Evolutionary conservation across 2,329 filamentous ascomycete genomes (phyloP), one percentile per base, ranked within the genome.

Genomic region (Pyrenochaeta sp.): DNA sequence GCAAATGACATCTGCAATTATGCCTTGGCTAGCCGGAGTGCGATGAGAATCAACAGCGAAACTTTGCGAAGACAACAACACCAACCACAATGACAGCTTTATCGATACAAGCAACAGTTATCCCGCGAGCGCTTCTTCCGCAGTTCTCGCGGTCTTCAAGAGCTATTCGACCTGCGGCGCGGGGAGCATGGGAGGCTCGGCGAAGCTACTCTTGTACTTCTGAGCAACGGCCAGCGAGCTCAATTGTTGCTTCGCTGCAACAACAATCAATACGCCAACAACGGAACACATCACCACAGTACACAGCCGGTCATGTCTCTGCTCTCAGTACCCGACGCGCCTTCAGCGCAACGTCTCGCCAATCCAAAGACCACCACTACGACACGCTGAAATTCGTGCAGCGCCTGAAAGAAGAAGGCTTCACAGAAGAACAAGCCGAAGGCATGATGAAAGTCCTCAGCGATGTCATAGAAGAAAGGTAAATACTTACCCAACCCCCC

Each of bases 381-480:
- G 94, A 99, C 73, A 99, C 94, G 1, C 82, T 99, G 51, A 96
- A 96, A 75, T 96, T 99, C 68, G 92, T 99, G 26, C 90, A 96
- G 74, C 82, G 90, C 38, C 78, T 99, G 27, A 86, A 93, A 71
- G 84, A 84, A 56, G 94, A 99, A 70, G 94, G 94, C 0, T 96
- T 97, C 71, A 96, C 90, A 17, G 93, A 97, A 72, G 88, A 92
- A 58, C 94, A 99, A 74, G 87, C 92, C 2, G 91, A 90, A 18
- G 93, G 94, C n/a, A 94, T 96, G 88, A 97, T 99, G 94, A 90
- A 89, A 69, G 90, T 97, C 6, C 79, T 99, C 26, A 92, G 91
- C 73, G 92, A 97, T 71, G 93, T 97, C 7, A 96, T 99, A 55
- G 90, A 97, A 71, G 94, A 99, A 75, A 96, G 87, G 86, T 87